Evolutionary conservation across 345 rosid species (phyloP), one percentile per base, ranked within the genome.

Genomic region (Eucalyptus paniculata): DNA sequence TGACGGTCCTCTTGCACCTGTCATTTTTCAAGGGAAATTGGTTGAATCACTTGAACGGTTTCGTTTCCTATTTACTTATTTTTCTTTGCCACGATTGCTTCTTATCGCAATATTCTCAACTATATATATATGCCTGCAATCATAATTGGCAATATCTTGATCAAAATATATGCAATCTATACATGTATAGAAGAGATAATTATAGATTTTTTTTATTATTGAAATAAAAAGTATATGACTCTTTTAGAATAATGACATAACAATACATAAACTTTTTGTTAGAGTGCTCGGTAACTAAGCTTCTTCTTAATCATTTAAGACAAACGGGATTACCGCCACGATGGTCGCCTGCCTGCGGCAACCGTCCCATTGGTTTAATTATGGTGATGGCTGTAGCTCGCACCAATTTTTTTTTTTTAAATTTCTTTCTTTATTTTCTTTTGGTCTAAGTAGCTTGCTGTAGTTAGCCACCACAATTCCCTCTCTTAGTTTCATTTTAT

Each of bases 301-400:
- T 65, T 15, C 37, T 65, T n/a, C 34, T 65, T 6, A 65, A 30
- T 30, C 37, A 65, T 30, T 30, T n/a, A 12, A 11, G n/a, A 58
- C 62, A 56, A 23, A 56, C 2, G 28, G 26, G 13, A 56, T 24
- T 56, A 56, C 1, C 5, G 12, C 62, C 62, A 23, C 1, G 28
- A 23, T 56, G 28, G 60, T 15, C 7, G 28, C 56, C 9, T 53
- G 1, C 7, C 24, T 19, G 8, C 8, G 23, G 56, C 56, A 53
- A 53, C 21, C 21, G 18, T 18, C 9, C 4, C 56, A 56, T 23
- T 9, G 30, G 30, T 30, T 13, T 23, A 23, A 56, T 3, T 24
- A 1, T 1, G 0, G 3, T 23, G 62, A 56, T 9, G 28, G 60
- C 5, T 0, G 3, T 23, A 9, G 60, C 60, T 56, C 3, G 30